Conservation (phyloP, 805 yeast genomes). For the Isabelozyma rhagii region DNA sequence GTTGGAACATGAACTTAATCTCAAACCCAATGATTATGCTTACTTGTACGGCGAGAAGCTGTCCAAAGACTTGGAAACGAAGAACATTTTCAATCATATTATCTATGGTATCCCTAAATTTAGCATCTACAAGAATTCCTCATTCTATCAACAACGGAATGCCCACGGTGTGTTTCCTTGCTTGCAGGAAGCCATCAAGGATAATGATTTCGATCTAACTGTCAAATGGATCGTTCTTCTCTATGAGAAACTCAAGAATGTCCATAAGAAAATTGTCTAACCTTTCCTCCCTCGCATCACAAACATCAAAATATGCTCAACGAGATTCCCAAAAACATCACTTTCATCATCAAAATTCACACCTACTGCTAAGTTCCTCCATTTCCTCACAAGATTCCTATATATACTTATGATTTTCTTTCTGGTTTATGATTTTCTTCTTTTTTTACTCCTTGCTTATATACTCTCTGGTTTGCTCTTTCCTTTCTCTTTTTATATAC, state of each 20-base stretch:
- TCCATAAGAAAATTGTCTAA: slow-evolving; percentile 13
- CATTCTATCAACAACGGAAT: slow-evolving; percentile 2
- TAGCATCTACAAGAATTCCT: slow-evolving; percentile 2
- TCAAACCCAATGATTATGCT: slow-evolving; percentile 14
- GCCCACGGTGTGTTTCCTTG: slow-evolving; percentile 16
- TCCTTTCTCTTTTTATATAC: not conserved
- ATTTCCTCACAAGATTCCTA: not conserved
- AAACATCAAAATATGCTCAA: not conserved
- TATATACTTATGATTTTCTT: not conserved
- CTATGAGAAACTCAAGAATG: slow-evolving; percentile 19
- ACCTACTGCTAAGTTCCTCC: not conserved
- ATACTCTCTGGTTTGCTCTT: not conserved
- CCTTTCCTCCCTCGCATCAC: not conserved
- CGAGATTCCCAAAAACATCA: not conserved
- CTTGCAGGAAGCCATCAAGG: slow-evolving; percentile 15
- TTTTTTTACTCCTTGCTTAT: not conserved
- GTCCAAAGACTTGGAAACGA: slow-evolving; percentile 1
- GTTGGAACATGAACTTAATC: slow-evolving; percentile 26
- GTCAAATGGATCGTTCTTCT: slow-evolving; percentile 20
- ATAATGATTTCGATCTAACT: slow-evolving; percentile 18
- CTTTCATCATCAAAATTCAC: not conserved
- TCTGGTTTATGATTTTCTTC: not conserved
- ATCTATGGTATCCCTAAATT: slow-evolving; percentile 19
- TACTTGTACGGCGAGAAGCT: slow-evolving; percentile 7
- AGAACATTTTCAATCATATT: slow-evolving; percentile 12